Evolutionary conservation across 352 stramenopile genomes (phyloP).

Genomic region (Globisporangium heterothallicum): DNA sequence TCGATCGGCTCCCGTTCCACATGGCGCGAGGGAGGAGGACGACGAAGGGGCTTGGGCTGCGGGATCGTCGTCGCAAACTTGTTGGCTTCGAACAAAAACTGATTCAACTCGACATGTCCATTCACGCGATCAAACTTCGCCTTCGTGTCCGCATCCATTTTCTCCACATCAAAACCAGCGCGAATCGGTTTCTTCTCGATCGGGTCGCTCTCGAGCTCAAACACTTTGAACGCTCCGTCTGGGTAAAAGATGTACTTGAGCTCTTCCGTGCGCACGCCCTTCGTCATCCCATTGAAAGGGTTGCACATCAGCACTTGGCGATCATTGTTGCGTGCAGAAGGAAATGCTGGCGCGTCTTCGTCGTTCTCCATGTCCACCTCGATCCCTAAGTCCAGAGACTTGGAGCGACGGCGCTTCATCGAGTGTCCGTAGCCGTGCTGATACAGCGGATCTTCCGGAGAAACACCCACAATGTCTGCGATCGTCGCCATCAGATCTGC

Average conservation of each 20-base stretch:
- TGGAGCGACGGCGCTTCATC: conserved; percentile 46
- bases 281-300: conserved; percentile 64
- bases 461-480: conserved; percentile 56
- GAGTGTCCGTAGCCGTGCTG: conserved; percentile 68
- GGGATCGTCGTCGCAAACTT: conserved; percentile 37
- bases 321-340: conserved; percentile 17
- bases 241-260: conserved; percentile 72
- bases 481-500: conserved; percentile 71
- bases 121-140: conserved; percentile 46
- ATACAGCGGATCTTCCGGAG: conserved; percentile 36
- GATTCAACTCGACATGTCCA: conserved; percentile 58
- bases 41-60: background rate
- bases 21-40: background rate
- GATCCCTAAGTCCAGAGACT: background rate
- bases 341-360: conserved; percentile 11
- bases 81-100: conserved; percentile 67
- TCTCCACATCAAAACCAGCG: conserved; percentile 55
- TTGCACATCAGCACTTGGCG: conserved; percentile 63
- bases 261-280: conserved; percentile 56
- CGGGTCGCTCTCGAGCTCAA: conserved; percentile 39
- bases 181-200: conserved; percentile 44
- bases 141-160: conserved; percentile 44
- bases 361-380: conserved; percentile 12
- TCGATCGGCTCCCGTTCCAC: conserved; percentile 11
- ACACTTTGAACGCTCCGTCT: conserved; percentile 63